Conservation (phyloP, 2,329 filamentous ascomycete species). For the Diaporthe batatas region DNA sequence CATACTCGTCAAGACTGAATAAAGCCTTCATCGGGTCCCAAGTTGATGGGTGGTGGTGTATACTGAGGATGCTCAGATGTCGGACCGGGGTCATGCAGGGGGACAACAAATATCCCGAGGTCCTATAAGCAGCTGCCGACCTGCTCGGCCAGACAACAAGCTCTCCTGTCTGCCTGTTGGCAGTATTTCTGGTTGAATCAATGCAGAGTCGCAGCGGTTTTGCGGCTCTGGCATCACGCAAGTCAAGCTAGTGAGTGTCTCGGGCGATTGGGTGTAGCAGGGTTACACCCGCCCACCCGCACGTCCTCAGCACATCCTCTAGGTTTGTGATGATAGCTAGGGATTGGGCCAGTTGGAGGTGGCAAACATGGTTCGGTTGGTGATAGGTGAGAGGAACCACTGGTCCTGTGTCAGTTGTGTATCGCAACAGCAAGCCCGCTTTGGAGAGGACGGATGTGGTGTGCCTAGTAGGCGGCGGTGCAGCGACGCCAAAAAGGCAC, state of each 20-base stretch:
- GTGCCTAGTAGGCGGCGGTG: not conserved
- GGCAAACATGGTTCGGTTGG: not conserved
- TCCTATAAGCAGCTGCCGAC: not conserved
- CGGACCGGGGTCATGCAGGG: not conserved
- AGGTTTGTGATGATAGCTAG: not conserved
- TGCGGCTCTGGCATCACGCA: conserved; percentile 13
- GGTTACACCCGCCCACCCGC: conserved; percentile 29
- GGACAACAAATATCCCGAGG: not conserved
- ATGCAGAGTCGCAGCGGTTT: conserved; percentile 1
- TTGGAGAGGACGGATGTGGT: not conserved
- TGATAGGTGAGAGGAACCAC: not conserved
- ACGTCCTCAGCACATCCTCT: conserved; percentile 2
- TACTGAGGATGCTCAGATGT: not conserved
- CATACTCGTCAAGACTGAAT: not conserved
- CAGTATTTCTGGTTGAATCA: not conserved
- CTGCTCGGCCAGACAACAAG: not conserved
- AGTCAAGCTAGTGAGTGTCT: not conserved
- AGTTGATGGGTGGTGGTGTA: too few species aligned
- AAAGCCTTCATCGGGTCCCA: not conserved
- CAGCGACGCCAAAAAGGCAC: too few species aligned
- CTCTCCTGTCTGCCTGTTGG: not conserved
- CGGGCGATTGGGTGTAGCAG: conserved; percentile 26
- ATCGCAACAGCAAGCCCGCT: not conserved
- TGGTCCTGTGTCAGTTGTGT: not conserved
- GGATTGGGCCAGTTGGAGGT: not conserved